Base-by-base conservation (phyloP, 495 filamentous ascomycete genomes). In the Cairneyella variabilis region DNA sequence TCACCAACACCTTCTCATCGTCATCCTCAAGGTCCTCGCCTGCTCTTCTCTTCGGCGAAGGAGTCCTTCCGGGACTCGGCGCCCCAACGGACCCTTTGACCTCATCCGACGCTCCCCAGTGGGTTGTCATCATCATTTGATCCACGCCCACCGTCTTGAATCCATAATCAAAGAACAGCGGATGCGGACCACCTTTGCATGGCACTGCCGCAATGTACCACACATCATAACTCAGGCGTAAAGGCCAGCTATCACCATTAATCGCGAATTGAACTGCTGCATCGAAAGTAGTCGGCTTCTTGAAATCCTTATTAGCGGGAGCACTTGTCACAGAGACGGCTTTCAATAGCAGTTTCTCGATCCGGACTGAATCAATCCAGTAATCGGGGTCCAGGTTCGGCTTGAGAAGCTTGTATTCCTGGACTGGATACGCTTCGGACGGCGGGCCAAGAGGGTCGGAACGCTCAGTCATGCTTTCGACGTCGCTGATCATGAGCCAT, bases 181-280 rank as follows among this genome's bases (percentile, higher is more conserved):
- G 76, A 52, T 89, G 85, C 23, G 83, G 85, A 2, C 85, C 85
- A 38, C 78, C 72, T n/a, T 74, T 69, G 64, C 85, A 89, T 16
- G 85, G 82, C 68, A 77, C 85, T 2, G 83, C 82, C 28, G 69
- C 64, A 53, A 89, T 75, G 60, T 86, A 89, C 30, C 74, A 74
- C 20, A 87, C 83, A 63, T 89, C 78, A 56, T 79, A 84, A 21
- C 69, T 70, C 25, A 89, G 70, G 10, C 74, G 67, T 48, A 89
- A 66, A 27, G 83, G 82, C 79, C 77, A 84, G 23, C 74, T 83
- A 20, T 79, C 68, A 27, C 82, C 80, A 39, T 81, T 75, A 48
- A 86, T 81, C 22, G 84, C 83, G 61, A 89, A 88, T 45, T 78
- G 78, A 50, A 88, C 74, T 16, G 74, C 75, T 3, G 84, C 84